Evolutionary conservation across 106 monocot species (phyloP).

Genomic region (Dioscorea zingiberensis): DNA sequence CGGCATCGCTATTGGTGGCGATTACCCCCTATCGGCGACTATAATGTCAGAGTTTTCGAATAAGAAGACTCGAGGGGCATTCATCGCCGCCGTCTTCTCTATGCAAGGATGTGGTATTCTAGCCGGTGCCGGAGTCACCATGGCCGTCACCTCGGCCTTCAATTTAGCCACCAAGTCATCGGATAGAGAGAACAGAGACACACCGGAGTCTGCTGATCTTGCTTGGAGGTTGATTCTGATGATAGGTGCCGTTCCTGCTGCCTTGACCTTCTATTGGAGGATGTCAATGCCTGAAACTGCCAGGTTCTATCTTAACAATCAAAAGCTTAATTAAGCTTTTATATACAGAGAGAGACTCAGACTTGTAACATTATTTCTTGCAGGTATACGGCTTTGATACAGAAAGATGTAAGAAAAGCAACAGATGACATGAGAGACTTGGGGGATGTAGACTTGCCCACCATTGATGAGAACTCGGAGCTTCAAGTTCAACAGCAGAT

Average conservation of each 20-base stretch:
- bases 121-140: slow-evolving; percentile 31
- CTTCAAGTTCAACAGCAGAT: neutral
- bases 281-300: slow-evolving; percentile 46
- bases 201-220: slow-evolving; percentile 30
- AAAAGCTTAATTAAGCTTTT: neutral
- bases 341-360: too few species aligned
- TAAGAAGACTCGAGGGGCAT: slow-evolving; percentile 25
- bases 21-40: slow-evolving; percentile 37
- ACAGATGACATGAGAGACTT: slow-evolving; percentile 21
- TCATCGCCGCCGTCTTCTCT: slow-evolving; percentile 44
- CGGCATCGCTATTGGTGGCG: slow-evolving; percentile 42
- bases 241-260: slow-evolving; percentile 37
- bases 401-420: slow-evolving; percentile 23
- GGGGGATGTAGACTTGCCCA: slow-evolving; percentile 7
- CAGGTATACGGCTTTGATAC: slow-evolving; percentile 30
- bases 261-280: slow-evolving; percentile 36
- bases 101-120: slow-evolving; percentile 48
- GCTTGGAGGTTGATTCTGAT: slow-evolving; percentile 37
- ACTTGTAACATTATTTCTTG: too few species aligned
- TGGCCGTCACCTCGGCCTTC: slow-evolving; percentile 16
- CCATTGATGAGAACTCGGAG: neutral
- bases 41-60: slow-evolving; percentile 50
- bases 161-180: neutral
- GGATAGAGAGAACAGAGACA: neutral
- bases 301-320: too few species aligned